These are phyloP conservation scores for Celoporthe dispersa DNA, from an alignment of 2,329 filamentous ascomycete genomes.

Conservation along the genomic window DNA sequence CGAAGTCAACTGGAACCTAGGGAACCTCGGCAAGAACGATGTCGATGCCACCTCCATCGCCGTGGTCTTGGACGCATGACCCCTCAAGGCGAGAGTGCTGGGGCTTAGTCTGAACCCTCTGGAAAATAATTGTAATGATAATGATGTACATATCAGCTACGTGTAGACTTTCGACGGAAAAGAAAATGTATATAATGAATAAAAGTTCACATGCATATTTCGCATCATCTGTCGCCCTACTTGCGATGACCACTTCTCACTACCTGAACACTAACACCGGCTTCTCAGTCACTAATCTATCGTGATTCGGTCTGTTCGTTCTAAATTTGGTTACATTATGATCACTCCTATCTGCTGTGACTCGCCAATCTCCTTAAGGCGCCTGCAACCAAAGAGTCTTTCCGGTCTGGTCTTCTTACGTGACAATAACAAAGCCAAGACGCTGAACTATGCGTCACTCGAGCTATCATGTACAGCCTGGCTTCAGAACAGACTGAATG, in stretches of 20 bases:
- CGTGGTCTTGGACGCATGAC: slow-evolving; percentile 26
- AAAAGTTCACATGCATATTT: not conserved
- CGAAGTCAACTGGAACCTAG: slow-evolving; percentile 37
- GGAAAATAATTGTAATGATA: not conserved
- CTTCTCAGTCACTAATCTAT: not conserved
- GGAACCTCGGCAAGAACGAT: slow-evolving; percentile 35
- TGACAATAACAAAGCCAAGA: not conserved
- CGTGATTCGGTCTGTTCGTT: not conserved
- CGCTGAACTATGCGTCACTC: too few relatives aligned
- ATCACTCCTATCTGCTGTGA: not conserved
- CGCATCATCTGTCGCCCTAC: not conserved
- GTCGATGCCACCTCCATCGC: slow-evolving; percentile 28
- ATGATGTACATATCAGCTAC: not conserved
- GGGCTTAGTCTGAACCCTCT: not conserved
- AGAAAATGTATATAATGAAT: not conserved
- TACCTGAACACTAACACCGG: not conserved
- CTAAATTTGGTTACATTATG: not conserved
- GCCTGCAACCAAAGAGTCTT: not conserved
- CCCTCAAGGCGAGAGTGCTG: not conserved
- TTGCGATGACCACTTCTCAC: not conserved
- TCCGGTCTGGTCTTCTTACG: not conserved
- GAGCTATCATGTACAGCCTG: too few relatives aligned
- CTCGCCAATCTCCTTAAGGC: not conserved
- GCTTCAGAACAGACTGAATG: too few relatives aligned
- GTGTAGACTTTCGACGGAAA: not conserved